Evolutionary conservation across 2,329 filamentous ascomycete species (phyloP).

Genomic region (Teratosphaeria gauchensis): DNA sequence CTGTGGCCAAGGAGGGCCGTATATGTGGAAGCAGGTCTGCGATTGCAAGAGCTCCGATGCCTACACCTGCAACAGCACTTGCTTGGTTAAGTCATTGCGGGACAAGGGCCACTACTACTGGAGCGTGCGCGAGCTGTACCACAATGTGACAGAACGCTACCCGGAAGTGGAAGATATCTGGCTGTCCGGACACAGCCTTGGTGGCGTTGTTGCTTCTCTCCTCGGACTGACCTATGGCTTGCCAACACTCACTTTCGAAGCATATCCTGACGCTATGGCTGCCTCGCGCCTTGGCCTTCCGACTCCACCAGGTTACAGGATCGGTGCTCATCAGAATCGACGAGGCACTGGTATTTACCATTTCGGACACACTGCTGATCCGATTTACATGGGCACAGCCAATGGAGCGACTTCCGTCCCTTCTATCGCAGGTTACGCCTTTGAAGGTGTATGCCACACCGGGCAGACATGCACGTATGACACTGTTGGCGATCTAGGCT

Average conservation of each 20-base stretch:
- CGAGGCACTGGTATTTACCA: constrained; percentile 57
- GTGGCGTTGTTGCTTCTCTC: constrained; percentile 79
- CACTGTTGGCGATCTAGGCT: constrained; percentile 81
- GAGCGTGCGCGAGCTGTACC: constrained; percentile 78
- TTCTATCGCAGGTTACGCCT: constrained; percentile 82
- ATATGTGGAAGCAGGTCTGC: constrained; percentile 84
- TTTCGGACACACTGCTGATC: constrained; percentile 92
- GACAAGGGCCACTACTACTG: constrained; percentile 88
- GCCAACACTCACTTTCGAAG: constrained; percentile 86
- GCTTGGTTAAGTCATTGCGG: constrained; percentile 62
- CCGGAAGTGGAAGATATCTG: constrained; percentile 68
- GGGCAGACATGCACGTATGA: constrained; percentile 86
- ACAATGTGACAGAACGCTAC: constrained; percentile 84
- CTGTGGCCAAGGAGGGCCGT: constrained; percentile 85
- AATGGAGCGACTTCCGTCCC: constrained; percentile 84
- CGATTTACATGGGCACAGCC: constrained; percentile 87
- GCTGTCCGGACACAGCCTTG: constrained; percentile 86
- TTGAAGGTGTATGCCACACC: constrained; percentile 88
- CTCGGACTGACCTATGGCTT: constrained; percentile 84
- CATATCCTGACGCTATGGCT: constrained; percentile 81
- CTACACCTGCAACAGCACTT: constrained; percentile 88
- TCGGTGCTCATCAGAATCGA: constrained; percentile 53
- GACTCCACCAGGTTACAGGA: constrained; percentile 66
- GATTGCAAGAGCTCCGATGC: constrained; percentile 72
- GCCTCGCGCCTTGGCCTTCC: constrained; percentile 78